Base-by-base conservation (phyloP, 2,329 filamentous ascomycete genomes). In the Pseudodiploospora longispora region DNA sequence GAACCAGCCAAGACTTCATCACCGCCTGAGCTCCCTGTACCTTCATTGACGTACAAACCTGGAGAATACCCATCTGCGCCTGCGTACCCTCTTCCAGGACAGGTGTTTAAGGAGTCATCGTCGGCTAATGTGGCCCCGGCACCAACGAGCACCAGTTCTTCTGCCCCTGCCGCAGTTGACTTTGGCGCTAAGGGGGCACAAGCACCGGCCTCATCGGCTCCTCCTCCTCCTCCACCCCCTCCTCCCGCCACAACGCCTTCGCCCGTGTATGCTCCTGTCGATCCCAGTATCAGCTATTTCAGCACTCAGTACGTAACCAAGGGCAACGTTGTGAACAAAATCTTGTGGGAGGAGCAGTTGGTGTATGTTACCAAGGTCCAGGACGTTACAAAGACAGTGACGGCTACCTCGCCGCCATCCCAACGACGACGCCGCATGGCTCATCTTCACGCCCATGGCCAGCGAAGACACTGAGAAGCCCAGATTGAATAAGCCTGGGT, bases 301-400 rank as follows among this genome's bases (percentile, higher is more conserved):
- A 75, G 71, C 58, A 82, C 77, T 5, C 60, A 78, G 51, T 79
- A 69, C 48, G 49, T 72, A 38, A 80, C 76, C 12, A 63, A 64
- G 6, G 70, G 69, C 41, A 66, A 68, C 37, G 52, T 70, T 6
- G 73, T 83, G 9, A 69, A 68, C 49, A 72, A 81, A 62, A 69
- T 83, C 27, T 59, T 79, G 9, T 78, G 75, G 71, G 71, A 75
- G 42, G 69, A 80, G 61, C 68, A 75, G 38, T 55, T 71, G 4
- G 69, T 79, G 29, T 78, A 71, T 41, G 72, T 78, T 10, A 78
- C 73, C 1, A 61, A 70, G 43, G 58, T 67, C 28, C 55, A 64
- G 10, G 64, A 66, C 27, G 58, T 62, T 27, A 68, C 67, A 3
- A 58, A 65, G 5, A 71, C 71, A 1, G 60, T 68, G n/a, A 65